Evolutionary conservation across 768 basidiomycete genomes (phyloP).

Genomic region (Lentinula guzmanii): DNA sequence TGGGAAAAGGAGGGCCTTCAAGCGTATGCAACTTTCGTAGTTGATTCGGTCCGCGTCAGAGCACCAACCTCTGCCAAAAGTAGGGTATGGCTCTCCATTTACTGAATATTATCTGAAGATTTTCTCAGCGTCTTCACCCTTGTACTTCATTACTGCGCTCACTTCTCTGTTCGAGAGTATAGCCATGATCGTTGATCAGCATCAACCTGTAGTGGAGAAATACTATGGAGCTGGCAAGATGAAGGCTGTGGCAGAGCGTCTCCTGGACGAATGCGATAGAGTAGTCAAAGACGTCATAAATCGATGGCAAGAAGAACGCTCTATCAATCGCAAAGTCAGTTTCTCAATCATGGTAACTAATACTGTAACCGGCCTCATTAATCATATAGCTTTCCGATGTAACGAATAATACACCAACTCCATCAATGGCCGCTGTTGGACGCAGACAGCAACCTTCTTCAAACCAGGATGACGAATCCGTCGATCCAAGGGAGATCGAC

Average conservation of each 20-base stretch:
- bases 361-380: background rate
- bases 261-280: slow-evolving; percentile 83
- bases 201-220: slow-evolving; percentile 96
- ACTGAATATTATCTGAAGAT: slow-evolving; percentile 1
- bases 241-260: slow-evolving; percentile 64
- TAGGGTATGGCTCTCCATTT: slow-evolving; percentile 24
- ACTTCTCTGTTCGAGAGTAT: slow-evolving; percentile 94
- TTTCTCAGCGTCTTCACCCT: slow-evolving; percentile 74
- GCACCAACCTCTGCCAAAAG: slow-evolving; percentile 80
- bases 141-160: slow-evolving; percentile 86
- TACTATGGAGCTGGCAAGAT: slow-evolving; percentile 93
- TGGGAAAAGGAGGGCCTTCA: slow-evolving; percentile 91
- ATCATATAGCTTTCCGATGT: slow-evolving; percentile 40
- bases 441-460: slow-evolving; percentile 23
- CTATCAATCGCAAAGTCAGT: slow-evolving; percentile 71
- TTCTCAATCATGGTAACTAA: background rate
- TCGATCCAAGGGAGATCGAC: slow-evolving; percentile 91
- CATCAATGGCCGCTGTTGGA: slow-evolving; percentile 20
- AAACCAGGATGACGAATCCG: slow-evolving; percentile 41
- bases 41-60: slow-evolving; percentile 79
- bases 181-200: slow-evolving; percentile 94
- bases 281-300: slow-evolving; percentile 70
- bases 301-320: slow-evolving; percentile 90
- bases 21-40: slow-evolving; percentile 89
- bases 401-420: slow-evolving; percentile 31